Evolutionary conservation across 2,329 filamentous ascomycete genomes (phyloP).

Genomic region (Ceratocystis cubensis): DNA sequence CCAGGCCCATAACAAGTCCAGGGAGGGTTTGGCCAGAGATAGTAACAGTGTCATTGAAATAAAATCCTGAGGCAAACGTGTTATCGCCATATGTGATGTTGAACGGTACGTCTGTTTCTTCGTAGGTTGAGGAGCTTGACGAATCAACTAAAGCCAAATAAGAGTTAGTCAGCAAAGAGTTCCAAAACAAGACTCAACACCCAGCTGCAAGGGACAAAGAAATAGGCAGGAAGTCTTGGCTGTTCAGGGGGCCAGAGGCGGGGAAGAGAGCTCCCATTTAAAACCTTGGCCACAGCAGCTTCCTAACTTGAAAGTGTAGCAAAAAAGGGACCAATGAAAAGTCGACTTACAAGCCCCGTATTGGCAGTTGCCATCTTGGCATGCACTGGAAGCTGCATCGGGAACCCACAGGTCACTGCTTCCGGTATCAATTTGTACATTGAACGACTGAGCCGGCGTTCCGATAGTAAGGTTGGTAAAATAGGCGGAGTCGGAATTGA

Average conservation of each 20-base stretch:
- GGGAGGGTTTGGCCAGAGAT: conserved; percentile 41
- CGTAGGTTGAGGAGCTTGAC: conserved; percentile 36
- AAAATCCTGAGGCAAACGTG: conserved; percentile 44
- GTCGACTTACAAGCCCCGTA: conserved; percentile 29
- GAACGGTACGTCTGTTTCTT: conserved; percentile 36
- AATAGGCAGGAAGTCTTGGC: not conserved
- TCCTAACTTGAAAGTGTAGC: not conserved
- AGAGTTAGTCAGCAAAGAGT: conserved; percentile 17
- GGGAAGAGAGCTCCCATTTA: not conserved
- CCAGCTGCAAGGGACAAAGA: not conserved
- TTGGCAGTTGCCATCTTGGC: conserved; percentile 25
- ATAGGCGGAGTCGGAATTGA: conserved; percentile 31
- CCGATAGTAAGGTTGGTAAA: conserved; percentile 46
- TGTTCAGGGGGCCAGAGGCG: no score
- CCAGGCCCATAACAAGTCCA: conserved; percentile 49
- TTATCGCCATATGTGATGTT: conserved; percentile 51
- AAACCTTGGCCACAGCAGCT: not conserved
- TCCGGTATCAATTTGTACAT: conserved; percentile 51
- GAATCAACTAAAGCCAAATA: conserved; percentile 33
- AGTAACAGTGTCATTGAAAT: conserved; percentile 44
- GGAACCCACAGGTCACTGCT: conserved; percentile 54
- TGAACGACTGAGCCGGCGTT: conserved; percentile 43
- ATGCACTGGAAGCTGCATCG: conserved; percentile 30
- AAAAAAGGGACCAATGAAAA: not conserved
- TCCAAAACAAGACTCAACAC: no score